Conservation (phyloP, 106 monocot species). For the Dioscorea alata region DNA sequence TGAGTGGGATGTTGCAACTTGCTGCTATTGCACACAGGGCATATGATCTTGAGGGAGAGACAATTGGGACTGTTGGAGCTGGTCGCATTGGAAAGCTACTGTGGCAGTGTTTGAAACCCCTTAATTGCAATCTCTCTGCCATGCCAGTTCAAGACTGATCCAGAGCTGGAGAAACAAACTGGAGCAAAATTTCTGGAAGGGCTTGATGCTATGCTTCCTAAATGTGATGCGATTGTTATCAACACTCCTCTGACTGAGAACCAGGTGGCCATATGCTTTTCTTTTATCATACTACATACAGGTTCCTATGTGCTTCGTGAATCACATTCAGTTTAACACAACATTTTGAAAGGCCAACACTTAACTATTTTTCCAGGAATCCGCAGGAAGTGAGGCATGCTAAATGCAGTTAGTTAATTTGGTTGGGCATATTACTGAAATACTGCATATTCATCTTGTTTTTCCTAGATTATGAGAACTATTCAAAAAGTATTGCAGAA, state of each 20-base stretch:
- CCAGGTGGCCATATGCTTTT: slow-evolving; percentile 30
- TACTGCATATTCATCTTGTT: too few species aligned
- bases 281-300: too few species aligned
- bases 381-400: too few species aligned
- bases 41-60: slow-evolving; percentile 94
- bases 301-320: too few species aligned
- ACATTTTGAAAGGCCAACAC: too few species aligned
- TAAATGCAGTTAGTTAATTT: too few species aligned
- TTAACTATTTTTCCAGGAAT: too few species aligned
- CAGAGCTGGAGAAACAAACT: slow-evolving; percentile 59
- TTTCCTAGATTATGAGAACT: too few species aligned
- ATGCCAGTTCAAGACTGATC: slow-evolving; percentile 73
- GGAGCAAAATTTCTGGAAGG: slow-evolving; percentile 91
- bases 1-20: slow-evolving; percentile 90
- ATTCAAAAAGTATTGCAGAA: too few species aligned
- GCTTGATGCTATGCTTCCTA: slow-evolving; percentile 89
- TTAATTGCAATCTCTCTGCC: slow-evolving; percentile 87
- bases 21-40: slow-evolving; percentile 78
- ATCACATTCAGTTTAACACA: too few species aligned
- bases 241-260: slow-evolving; percentile 91
- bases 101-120: slow-evolving; percentile 82
- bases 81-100: slow-evolving; percentile 83
- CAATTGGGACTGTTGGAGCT: slow-evolving; percentile 87
- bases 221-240: slow-evolving; percentile 78
- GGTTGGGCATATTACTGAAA: too few species aligned